Percentiles rank a stretch among this genome's conserved stretches.
Evolutionary conservation across 2,329 filamentous ascomycete genomes (phyloP).

Genomic region (Lomentospora prolificans): DNA sequence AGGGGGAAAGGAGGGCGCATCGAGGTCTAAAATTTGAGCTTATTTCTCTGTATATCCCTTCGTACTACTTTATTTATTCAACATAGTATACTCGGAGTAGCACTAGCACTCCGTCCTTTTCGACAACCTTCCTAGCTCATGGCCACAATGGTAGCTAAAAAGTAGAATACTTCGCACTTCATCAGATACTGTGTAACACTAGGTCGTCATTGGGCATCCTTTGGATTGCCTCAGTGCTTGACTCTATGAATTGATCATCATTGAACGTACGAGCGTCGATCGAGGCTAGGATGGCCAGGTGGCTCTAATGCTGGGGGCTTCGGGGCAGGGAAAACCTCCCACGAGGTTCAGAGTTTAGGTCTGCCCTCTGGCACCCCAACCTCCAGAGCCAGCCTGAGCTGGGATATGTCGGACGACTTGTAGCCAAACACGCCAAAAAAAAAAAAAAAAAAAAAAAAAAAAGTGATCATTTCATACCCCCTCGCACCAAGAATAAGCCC

Average conservation of each 20-base stretch:
- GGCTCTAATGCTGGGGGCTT: background rate
- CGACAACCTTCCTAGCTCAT: too few species aligned
- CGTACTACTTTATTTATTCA: background rate
- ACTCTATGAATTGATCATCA: conserved; percentile 98
- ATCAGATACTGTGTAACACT: conserved; percentile 10
- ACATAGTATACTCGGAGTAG: background rate
- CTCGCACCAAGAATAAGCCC: conserved; percentile 99
- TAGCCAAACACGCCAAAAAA: too few species aligned
- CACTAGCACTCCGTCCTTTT: background rate
- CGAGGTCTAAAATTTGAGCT: background rate
- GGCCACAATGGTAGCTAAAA: background rate
- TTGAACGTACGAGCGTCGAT: conserved; percentile 40
- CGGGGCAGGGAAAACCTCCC: conserved; percentile 25
- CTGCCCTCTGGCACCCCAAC: conserved; percentile 8
- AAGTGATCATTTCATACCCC: conserved; percentile 36
- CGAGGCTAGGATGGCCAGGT: conserved; percentile 14
- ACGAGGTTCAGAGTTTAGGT: conserved; percentile 28
- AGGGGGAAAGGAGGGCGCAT: background rate
- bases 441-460: conserved; percentile 14
- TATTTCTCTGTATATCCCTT: background rate
- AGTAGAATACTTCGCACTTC: conserved; percentile 3
- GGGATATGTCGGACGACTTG: too few species aligned
- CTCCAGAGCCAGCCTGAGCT: too few species aligned
- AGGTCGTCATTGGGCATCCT: conserved; percentile 7
- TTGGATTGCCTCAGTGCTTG: conserved; percentile 74